A percentile compares a stretch with the other conserved stretches of the same genome.
Conservation (phyloP, 805 yeast species). For the Ogataea degrootiae region DNA sequence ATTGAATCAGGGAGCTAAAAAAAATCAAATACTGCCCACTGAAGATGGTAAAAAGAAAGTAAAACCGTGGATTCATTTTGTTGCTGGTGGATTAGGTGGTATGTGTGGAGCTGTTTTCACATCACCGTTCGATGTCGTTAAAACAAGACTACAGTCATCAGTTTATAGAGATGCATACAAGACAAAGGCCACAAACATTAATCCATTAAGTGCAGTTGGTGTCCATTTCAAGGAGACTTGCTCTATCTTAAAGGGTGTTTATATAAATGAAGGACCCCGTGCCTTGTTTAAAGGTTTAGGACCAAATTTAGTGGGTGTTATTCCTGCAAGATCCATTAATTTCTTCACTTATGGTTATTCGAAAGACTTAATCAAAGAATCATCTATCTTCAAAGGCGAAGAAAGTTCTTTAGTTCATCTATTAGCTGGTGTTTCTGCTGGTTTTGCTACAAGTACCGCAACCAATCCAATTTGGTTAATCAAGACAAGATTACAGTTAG, state of each 20-base stretch:
- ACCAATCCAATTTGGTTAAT: slow-evolving; percentile 98
- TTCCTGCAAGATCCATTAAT: slow-evolving; percentile 95
- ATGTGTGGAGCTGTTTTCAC: slow-evolving; percentile 96
- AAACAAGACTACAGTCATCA: slow-evolving; percentile 91
- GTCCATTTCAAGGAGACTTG: slow-evolving; percentile 83
- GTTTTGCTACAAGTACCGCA: slow-evolving; percentile 89
- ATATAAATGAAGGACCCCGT: slow-evolving; percentile 71
- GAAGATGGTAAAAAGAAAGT: slow-evolving; percentile 19
- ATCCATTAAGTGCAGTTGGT: slow-evolving; percentile 31
- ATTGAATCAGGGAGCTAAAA: not conserved
- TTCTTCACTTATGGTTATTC: slow-evolving; percentile 96
- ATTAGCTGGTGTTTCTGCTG: slow-evolving; percentile 84
- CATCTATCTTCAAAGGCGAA: slow-evolving; percentile 60
- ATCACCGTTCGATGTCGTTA: slow-evolving; percentile 93
- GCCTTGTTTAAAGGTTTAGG: slow-evolving; percentile 94
- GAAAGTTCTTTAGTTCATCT: slow-evolving; percentile 86
- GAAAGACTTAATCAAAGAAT: slow-evolving; percentile 63
- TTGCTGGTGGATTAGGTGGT: slow-evolving; percentile 94
- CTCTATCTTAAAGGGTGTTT: slow-evolving; percentile 62
- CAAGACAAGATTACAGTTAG: slow-evolving; percentile 90
- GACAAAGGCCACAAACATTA: slow-evolving; percentile 19
- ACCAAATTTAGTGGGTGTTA: slow-evolving; percentile 94
- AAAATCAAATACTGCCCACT: not conserved
- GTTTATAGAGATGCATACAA: slow-evolving; percentile 58
- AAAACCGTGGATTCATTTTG: slow-evolving; percentile 71